Evolutionary conservation across 2,329 filamentous ascomycete genomes (phyloP), one percentile per base, ranked within the genome.

Genomic region (Sclerotinia borealis): DNA sequence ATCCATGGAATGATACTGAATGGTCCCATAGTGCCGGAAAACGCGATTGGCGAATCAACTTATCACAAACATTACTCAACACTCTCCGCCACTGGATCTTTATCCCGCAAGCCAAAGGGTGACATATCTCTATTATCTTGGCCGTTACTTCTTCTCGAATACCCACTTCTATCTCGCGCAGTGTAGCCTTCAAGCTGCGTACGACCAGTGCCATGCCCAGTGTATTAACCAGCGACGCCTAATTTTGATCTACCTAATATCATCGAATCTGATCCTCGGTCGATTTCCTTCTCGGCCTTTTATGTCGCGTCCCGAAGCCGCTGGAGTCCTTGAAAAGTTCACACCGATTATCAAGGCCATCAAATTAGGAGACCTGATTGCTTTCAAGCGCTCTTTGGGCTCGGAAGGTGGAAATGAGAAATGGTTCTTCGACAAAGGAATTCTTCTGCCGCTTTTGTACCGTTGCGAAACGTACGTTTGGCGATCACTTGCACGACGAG

Each of bases 61-160:
- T 71, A 95, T 97, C 73, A 88, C 87, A 68, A 96, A 95, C 73
- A 93, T 97, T 67, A 88, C 87, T 56, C 87, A 90, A 63, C 89
- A 91, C 68, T 93, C 91, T 0, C 92, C 92, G 1, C 91, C 92
- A 0, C 78, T 98, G 15, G 82, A 84, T 1, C 84, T 91, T 59
- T 98, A 96, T 72, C 92, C 93, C 2, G 91, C 91, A 27, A 84
- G 89, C 7, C 91, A 98, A 74, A 86, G 92, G 55, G 92, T 96
- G 58, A 96, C 92, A 4, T 98, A 93, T 71, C 86, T 98, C 17
- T 97, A 96, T 78, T 96, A 96, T 74, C 87, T 98, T 7, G 93
- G 93, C 22, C 88, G 92, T 64, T 97, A 93, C 77, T 86, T 93
- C 72, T 92, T 96, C 74, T 86, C 90, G 67, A 93, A 91, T 75